phyloP scores from a whole-genome alignment of 257 asterid species.

The Nicotiana otophora region DNA sequence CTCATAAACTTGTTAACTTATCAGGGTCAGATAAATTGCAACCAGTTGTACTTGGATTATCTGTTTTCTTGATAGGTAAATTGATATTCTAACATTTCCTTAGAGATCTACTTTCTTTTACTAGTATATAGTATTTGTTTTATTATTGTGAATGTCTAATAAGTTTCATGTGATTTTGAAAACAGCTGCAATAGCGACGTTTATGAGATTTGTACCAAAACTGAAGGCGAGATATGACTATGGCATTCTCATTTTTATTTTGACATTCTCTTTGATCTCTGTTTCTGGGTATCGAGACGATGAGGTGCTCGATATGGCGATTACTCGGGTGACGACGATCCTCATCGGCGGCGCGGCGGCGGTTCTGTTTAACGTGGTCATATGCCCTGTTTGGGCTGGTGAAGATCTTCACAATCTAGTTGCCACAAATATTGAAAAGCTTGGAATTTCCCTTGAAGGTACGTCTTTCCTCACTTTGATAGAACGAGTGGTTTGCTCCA shows the following conservation, averaged over 20 bases:
- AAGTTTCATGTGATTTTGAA: background rate
- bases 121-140: background rate
- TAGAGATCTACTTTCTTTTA: background rate
- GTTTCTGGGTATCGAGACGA: conserved; percentile 45
- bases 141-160: background rate
- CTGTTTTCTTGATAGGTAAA: conserved; percentile 63
- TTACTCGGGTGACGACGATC: conserved; percentile 45
- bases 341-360: conserved; percentile 54
- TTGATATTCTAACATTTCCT: background rate
- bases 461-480: background rate
- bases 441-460: conserved; percentile 61
- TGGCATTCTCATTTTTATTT: conserved; percentile 58
- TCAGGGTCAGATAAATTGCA: conserved; percentile 45
- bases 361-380: conserved; percentile 38
- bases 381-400: conserved; percentile 79
- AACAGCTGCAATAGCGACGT: conserved; percentile 27
- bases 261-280: conserved; percentile 63
- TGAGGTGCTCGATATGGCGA: conserved; percentile 47
- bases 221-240: conserved; percentile 77
- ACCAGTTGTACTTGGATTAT: conserved; percentile 51
- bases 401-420: conserved; percentile 65
- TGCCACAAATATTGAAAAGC: conserved; percentile 42
- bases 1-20: conserved; percentile 44
- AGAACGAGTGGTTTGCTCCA: too few relatives aligned
- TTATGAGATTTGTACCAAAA: conserved; percentile 51